phyloP scores from a whole-genome alignment of 305 asterid genomes.

The Vinca major region DNA sequence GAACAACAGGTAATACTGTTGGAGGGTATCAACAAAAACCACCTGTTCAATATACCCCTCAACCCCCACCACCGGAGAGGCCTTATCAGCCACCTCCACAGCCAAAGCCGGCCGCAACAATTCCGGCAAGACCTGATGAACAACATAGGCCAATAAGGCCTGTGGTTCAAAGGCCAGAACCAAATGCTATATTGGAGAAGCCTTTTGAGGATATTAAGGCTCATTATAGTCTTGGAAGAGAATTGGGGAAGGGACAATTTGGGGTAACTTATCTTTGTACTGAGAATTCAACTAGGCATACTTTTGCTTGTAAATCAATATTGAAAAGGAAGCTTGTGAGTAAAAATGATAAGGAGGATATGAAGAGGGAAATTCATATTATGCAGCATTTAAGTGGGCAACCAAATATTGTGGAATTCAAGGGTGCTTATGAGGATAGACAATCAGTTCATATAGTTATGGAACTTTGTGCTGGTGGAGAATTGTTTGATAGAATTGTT shows the following conservation, averaged over 20 bases:
- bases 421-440: constrained; percentile 74
- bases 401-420: constrained; percentile 65
- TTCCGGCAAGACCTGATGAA: constrained; percentile 24
- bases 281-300: constrained; percentile 40
- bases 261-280: constrained; percentile 70
- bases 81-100: constrained; percentile 12
- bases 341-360: constrained; percentile 70
- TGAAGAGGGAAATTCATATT: constrained; percentile 72
- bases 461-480: constrained; percentile 85
- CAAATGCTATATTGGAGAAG: constrained; percentile 52
- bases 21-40: constrained; percentile 27
- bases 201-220: constrained; percentile 61
- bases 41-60: constrained; percentile 20
- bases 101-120: constrained; percentile 18
- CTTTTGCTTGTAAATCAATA: constrained; percentile 69
- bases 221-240: constrained; percentile 50
- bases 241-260: constrained; percentile 70
- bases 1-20: constrained; percentile 12
- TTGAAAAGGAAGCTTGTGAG: constrained; percentile 65
- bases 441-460: constrained; percentile 58
- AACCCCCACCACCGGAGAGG: constrained; percentile 18
- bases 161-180: constrained; percentile 38
- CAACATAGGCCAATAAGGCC: constrained; percentile 11
- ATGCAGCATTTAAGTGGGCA: constrained; percentile 87
- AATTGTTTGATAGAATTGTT: constrained; percentile 65